Evolutionary conservation across 495 filamentous ascomycete genomes (phyloP).

Genomic region (Cercophora scortea): DNA sequence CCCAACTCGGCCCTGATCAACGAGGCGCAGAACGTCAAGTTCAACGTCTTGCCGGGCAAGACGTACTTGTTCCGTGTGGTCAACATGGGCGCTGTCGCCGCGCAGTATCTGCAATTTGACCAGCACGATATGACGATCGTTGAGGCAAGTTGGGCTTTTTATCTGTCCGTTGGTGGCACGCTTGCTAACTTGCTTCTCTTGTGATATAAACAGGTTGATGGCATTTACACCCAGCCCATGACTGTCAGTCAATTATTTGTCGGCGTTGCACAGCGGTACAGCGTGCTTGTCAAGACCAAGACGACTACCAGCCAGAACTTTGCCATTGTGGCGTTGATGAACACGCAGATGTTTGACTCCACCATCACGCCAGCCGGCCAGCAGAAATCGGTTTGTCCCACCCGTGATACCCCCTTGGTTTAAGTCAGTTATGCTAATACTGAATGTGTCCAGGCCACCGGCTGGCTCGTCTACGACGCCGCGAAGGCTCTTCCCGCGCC

Average conservation of each 20-base stretch:
- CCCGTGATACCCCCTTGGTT: not conserved
- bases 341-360: slow-evolving; percentile 50
- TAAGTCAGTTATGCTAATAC: too few species aligned
- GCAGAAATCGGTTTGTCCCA: slow-evolving; percentile 48
- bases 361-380: slow-evolving; percentile 27
- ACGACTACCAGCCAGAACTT: slow-evolving; percentile 50
- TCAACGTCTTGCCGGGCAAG: slow-evolving; percentile 54
- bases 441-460: slow-evolving; percentile 26
- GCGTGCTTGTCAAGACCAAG: slow-evolving; percentile 50
- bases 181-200: too few species aligned
- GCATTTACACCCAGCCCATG: slow-evolving; percentile 37
- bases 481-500: slow-evolving; percentile 31
- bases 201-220: slow-evolving; percentile 19
- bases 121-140: slow-evolving; percentile 52
- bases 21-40: slow-evolving; percentile 47
- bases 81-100: slow-evolving; percentile 54
- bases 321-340: slow-evolving; percentile 46
- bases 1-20: slow-evolving; percentile 53
- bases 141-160: slow-evolving; percentile 17
- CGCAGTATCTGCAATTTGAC: slow-evolving; percentile 54
- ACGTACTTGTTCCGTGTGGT: slow-evolving; percentile 64
- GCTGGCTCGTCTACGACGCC: slow-evolving; percentile 57
- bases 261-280: slow-evolving; percentile 52
- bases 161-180: too few species aligned
- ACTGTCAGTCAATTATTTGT: slow-evolving; percentile 47